phyloP scores from a whole-genome alignment of 2,329 filamentous ascomycete species.

The Penicillium sp. region DNA sequence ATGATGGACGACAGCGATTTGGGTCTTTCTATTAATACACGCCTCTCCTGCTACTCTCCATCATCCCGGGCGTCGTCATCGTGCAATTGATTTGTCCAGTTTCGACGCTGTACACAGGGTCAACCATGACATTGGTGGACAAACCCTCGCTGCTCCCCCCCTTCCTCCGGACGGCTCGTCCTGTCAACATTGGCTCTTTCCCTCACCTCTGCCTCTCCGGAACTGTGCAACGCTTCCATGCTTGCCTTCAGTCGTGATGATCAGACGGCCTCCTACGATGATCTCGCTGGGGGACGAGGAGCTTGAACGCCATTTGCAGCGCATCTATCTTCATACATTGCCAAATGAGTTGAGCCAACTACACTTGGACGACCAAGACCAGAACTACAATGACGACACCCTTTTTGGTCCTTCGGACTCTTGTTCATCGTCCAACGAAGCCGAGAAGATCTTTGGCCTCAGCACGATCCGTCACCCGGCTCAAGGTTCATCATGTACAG shows the following conservation, averaged over 20 bases:
- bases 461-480: background rate
- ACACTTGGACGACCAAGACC: conserved; percentile 12
- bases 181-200: background rate
- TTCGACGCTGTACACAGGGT: too few species aligned
- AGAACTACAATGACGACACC: conserved; percentile 10
- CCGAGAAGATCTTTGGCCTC: background rate
- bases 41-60: background rate
- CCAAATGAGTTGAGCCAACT: conserved; percentile 19
- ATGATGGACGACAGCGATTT: too few species aligned
- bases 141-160: too few species aligned
- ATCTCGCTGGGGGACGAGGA: conserved; percentile 35
- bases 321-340: conserved; percentile 17
- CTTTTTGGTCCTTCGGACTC: background rate
- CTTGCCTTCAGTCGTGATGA: too few species aligned
- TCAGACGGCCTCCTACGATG: conserved; percentile 34
- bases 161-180: background rate
- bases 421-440: conserved; percentile 1
- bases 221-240: conserved; percentile 5
- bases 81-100: conserved; percentile 8
- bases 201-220: background rate
- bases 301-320: conserved; percentile 31
- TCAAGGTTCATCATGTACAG: conserved; percentile 3
- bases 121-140: too few species aligned
- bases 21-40: background rate
- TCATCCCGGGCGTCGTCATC: too few species aligned